A percentile compares a stretch with the other conserved stretches of the same genome.
These are phyloP conservation scores for Miscanthus lutarioriparius DNA, from an alignment of 176 grass and related monocot species.

Conservation along the genomic window DNA sequence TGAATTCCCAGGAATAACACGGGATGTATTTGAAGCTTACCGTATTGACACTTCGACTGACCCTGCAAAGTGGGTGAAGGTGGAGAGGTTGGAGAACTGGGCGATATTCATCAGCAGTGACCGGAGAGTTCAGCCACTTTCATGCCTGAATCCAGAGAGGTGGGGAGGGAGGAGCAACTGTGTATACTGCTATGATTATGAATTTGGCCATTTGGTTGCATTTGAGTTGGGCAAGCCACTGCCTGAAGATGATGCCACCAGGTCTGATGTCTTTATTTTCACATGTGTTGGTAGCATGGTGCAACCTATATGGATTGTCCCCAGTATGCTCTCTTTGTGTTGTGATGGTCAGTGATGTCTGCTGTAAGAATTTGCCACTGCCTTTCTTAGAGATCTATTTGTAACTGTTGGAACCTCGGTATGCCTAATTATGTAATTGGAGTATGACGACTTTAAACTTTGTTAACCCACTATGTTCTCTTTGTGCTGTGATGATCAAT, in stretches of 20 bases:
- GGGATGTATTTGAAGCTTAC: background rate
- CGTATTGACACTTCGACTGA: slow-evolving; percentile 17
- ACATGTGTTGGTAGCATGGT: background rate
- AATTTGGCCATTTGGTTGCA: background rate
- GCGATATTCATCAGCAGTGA: slow-evolving; percentile 35
- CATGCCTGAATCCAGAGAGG: slow-evolving; percentile 34
- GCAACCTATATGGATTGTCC: slow-evolving; percentile 32
- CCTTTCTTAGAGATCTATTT: too few relatives aligned
- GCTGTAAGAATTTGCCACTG: too few relatives aligned
- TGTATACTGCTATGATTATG: slow-evolving; percentile 23
- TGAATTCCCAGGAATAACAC: background rate
- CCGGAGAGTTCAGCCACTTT: background rate
- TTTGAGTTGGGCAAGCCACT: background rate
- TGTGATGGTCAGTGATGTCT: background rate
- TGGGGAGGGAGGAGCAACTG: slow-evolving; percentile 51
- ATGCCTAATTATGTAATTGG: too few relatives aligned
- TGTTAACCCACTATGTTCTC: too few relatives aligned
- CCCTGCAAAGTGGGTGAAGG: slow-evolving; percentile 30
- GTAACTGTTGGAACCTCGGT: too few relatives aligned
- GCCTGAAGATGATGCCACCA: background rate
- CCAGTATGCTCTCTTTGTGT: background rate
- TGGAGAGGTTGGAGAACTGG: slow-evolving; percentile 36
- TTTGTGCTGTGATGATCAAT: too few relatives aligned
- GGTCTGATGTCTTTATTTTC: background rate
- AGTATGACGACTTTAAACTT: too few relatives aligned